Evolutionary conservation across 2,329 filamentous ascomycete species (phyloP), one percentile per base, ranked within the genome.

Genomic region (Phyllosticta citrichinensis): DNA sequence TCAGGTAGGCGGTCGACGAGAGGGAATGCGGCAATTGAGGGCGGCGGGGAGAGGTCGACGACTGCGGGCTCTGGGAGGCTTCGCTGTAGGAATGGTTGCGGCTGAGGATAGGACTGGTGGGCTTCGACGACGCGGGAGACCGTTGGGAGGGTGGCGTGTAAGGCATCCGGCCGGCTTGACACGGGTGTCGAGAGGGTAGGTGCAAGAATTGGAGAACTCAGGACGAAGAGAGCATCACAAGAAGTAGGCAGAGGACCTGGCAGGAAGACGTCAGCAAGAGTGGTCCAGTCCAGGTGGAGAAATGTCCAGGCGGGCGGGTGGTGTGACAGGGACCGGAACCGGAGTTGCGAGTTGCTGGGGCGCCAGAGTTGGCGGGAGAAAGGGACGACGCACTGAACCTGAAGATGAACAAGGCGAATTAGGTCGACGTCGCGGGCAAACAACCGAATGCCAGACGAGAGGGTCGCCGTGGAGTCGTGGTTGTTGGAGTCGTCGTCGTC

Each of bases 111-210:
- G 79, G 80, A 65, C 78, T 81, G 68, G 72, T 77, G 57, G 77
- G 73, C 71, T 80, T 80, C 62, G 83, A 83, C 66, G 80, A 77
- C 68, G 79, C 77, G 73, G 83, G 83, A 67, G 82, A 83, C 74
- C 79, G 78, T 75, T 83, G 83, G 68, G 86, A 84, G 65, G 89
- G 89, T 63, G 89, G 89, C 75, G 89, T 94, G 80, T 94, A 94
- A 84, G 89, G 89, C 89, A 94, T 94, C 79, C 82, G 75, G 73
- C 69, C 73, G 71, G 68, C 71, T 75, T 71, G 56, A 56, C 56
- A 30, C 52, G 14, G 64, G 66, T 63, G 65, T 66, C 63, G 63
- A 63, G 58, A 64, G 66, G 68, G 69, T 67, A 65, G 69, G 65
- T 70, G 66, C 69, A 10, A 72, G 68, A 66, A 69, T 63, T 64